Base-by-base conservation (phyloP, 2,329 filamentous ascomycete genomes). In the Ustulina deusta region DNA sequence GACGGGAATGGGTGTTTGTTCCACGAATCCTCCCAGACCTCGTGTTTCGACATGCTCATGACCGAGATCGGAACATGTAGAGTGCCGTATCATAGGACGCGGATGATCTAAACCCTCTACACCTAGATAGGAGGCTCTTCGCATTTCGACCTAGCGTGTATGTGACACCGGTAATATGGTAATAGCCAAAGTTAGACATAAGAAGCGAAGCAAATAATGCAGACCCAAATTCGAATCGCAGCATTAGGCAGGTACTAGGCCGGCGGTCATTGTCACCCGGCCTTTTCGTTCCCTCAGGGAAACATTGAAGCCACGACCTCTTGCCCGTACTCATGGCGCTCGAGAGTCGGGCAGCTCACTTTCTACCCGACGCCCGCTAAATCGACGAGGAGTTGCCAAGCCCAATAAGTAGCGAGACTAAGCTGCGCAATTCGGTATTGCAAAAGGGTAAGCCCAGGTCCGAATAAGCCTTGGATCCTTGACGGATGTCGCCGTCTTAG, bases 1-100 rank as follows among this genome's bases (percentile, higher is more conserved):
- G 38, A 56, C 63, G 63, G 49, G 22, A 66, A 54, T 27, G 38
- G 6, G n/a, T 51, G 10, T 55, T 17, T 40, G 58, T 62, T 42
- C 48, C 38, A 69, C 59, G 17, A 27, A 15, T 29, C 54, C n/a
- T 55, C 52, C 15, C 44, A 22, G 32, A 38, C 32, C 22, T 48
- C 27, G 40, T 62, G 36, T 52, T 48, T 40, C 13, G 46, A 52
- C 9, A 42, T 61, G 38, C 17, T 38, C 36, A 60, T 51, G 27
- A 11, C 57, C 27, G 44, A 20, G 49, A 48, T 40, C 49, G 15
- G 38, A 49, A 40, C 32, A 13, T 27, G 32, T 17, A 42, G 27
- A 1, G 15, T 61, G 51, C 6, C 25, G 20, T 52, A 32, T 38
- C 13, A 46, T 44, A 46, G 25, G 10, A 46, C 17, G 15, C n/a